Base-by-base conservation (phyloP, 1,284 basidiomycete species). In the Irpex sp. region DNA sequence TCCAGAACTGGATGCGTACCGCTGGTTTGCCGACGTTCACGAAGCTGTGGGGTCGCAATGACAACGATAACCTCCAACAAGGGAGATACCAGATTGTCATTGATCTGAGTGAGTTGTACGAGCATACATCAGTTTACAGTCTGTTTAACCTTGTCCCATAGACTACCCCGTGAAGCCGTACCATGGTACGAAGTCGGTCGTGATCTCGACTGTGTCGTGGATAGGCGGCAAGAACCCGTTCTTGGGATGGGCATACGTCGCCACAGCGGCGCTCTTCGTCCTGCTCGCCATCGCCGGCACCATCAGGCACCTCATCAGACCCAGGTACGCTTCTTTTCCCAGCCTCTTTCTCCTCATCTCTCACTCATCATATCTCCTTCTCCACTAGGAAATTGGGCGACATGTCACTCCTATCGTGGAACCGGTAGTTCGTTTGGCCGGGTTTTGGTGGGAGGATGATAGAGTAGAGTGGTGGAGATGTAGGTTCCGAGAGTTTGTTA, bases 1-100 rank as follows among this genome's bases (percentile, higher is more conserved):
- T 99, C 81, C 95, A 98, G 78, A 96, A 98, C 69, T 99, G 97
- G 97, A 99, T 99, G 97, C 88, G 97, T 65, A 97, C 95, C 1
- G 94, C 97, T 0, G 97, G 96, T 21, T 79, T 99, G 61, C 97
- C 97, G 0, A 98, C 96, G 0, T 99, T 99, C 78, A 89, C 94
- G 51, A 98, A 98, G 78, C 80, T 98, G 19, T 98, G 93, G 75
- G 95, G 89, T 33, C 83, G 97, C 64, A 98, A 98, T 75, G 97
- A 98, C 72, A 75, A 85, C 35, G 81, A 89, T 36, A 79, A 79
- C 47, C 88, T 99, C 82, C 69, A 72, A 8, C 81, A 86, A 56
- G 97, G 95, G 4, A 82, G 78, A 46, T 99, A 99, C 75, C 78
- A 85, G 67, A 83, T 98, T 59, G 78, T 81, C 46, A 86, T 96